Evolutionary conservation across 2,329 filamentous ascomycete genomes (phyloP).

Genomic region (Colletotrichum magnum): DNA sequence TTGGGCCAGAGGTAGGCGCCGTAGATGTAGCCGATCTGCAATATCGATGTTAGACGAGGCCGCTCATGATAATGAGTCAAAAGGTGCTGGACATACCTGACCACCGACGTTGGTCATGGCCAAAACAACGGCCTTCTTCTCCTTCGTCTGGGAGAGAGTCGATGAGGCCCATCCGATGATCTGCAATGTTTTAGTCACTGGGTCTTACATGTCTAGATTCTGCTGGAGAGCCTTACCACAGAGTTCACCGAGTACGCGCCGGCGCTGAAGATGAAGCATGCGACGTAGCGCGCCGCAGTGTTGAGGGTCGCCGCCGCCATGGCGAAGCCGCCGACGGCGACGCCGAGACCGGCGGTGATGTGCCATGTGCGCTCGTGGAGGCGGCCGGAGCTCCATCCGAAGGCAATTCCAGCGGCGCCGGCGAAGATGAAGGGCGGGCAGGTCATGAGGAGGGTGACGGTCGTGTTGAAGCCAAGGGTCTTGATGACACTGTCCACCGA

Average conservation of each 20-base stretch:
- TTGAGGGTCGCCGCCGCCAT: slow-evolving; percentile 55
- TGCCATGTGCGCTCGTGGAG: slow-evolving; percentile 65
- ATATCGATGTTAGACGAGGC: neutral
- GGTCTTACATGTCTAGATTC: rapidly evolving
- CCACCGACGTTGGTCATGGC: slow-evolving; percentile 64
- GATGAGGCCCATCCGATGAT: slow-evolving; percentile 62
- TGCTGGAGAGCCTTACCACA: neutral
- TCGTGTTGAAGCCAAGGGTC: slow-evolving; percentile 63
- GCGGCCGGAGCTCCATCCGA: slow-evolving; percentile 64
- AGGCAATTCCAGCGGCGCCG: slow-evolving; percentile 60
- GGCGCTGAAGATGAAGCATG: slow-evolving; percentile 58
- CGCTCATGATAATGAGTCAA: neutral
- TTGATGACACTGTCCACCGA: slow-evolving; percentile 61
- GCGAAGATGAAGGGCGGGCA: slow-evolving; percentile 67
- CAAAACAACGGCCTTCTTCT: slow-evolving; percentile 63
- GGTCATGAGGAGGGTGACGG: slow-evolving; percentile 65
- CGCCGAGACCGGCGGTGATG: slow-evolving; percentile 58
- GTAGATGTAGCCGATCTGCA: slow-evolving; percentile 62
- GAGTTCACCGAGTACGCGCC: slow-evolving; percentile 57
- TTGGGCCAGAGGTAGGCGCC: slow-evolving; percentile 66
- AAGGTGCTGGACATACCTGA: slow-evolving; percentile 42
- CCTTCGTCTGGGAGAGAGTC: slow-evolving; percentile 61
- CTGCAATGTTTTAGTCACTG: slow-evolving; percentile 30
- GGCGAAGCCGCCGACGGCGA: slow-evolving; percentile 59
- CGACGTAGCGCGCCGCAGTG: slow-evolving; percentile 55